phyloP scores from a whole-genome alignment of 768 basidiomycete species.

The Trametes cinnabarina region DNA sequence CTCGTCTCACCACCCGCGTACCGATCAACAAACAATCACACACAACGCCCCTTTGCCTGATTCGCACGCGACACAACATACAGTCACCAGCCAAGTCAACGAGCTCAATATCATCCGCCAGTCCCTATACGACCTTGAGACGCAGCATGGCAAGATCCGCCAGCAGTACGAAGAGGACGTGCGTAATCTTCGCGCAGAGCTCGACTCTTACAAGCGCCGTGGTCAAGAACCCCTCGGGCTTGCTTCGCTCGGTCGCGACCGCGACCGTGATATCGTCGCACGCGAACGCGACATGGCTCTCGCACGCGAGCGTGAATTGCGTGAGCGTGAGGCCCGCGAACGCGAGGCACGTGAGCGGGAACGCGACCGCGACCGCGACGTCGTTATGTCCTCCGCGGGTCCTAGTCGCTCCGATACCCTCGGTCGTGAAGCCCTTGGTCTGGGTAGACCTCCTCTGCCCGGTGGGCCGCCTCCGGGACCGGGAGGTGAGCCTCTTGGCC shows the following conservation, averaged over 20 bases:
- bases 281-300: slow-evolving; percentile 29
- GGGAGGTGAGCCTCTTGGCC: slow-evolving; percentile 14
- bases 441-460: slow-evolving; percentile 18
- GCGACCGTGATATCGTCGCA: slow-evolving; percentile 28
- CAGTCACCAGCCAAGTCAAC: slow-evolving; percentile 80
- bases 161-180: slow-evolving; percentile 88
- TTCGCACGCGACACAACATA: neutral
- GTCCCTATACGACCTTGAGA: slow-evolving; percentile 88
- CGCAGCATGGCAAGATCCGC: slow-evolving; percentile 81
- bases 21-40: slow-evolving; percentile 2
- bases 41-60: neutral
- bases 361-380: slow-evolving; percentile 31
- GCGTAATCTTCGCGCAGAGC: slow-evolving; percentile 63
- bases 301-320: slow-evolving; percentile 32
- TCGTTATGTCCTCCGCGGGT: slow-evolving; percentile 23
- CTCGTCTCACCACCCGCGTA: neutral
- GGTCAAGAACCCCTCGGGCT: slow-evolving; percentile 32
- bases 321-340: slow-evolving; percentile 21
- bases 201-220: slow-evolving; percentile 50
- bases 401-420: slow-evolving; percentile 20
- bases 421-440: slow-evolving; percentile 22
- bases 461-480: slow-evolving; percentile 18
- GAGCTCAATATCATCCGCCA: slow-evolving; percentile 90
- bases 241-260: slow-evolving; percentile 29
- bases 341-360: slow-evolving; percentile 35